Percentiles rank a stretch among this genome's conserved stretches.
These are phyloP conservation scores for Venturia asperata DNA, from an alignment of 2,329 filamentous ascomycete genomes.

Conservation along the genomic window DNA sequence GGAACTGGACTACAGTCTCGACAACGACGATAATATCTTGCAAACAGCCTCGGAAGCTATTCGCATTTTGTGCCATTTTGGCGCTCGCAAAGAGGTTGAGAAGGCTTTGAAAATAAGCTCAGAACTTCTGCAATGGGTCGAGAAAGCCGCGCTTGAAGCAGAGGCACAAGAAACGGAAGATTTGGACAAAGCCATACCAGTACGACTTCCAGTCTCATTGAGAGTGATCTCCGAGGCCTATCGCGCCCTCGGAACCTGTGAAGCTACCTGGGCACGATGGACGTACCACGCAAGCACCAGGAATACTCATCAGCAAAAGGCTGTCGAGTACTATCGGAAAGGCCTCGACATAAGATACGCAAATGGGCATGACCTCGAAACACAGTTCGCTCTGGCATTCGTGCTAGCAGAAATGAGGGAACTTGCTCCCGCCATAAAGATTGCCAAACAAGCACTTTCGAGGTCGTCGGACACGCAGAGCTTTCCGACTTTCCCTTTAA, in stretches of 20 bases:
- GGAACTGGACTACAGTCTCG: conserved; percentile 62
- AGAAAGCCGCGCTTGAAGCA: conserved; percentile 27
- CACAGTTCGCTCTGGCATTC: conserved; percentile 73
- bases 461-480: conserved; percentile 23
- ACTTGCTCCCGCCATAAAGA: conserved; percentile 69
- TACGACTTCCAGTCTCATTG: conserved; percentile 34
- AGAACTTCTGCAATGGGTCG: conserved; percentile 68
- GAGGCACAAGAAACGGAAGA: conserved; percentile 15
- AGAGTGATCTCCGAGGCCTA: conserved; percentile 46
- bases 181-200: neutral
- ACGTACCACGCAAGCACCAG: conserved; percentile 69
- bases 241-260: conserved; percentile 76
- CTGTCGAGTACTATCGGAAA: conserved; percentile 66
- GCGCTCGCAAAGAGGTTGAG: conserved; percentile 64
- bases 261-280: conserved; percentile 78
- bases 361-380: conserved; percentile 62
- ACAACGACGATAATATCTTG: conserved; percentile 69
- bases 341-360: conserved; percentile 62
- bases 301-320: conserved; percentile 66
- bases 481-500: conserved; percentile 21
- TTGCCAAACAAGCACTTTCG: conserved; percentile 65
- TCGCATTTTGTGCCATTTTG: conserved; percentile 73
- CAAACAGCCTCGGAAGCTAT: conserved; percentile 75
- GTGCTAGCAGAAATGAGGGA: conserved; percentile 84
- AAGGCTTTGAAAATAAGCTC: conserved; percentile 66